Base-by-base conservation (phyloP, 179 eudicot species). In the Pouteria campechiana region DNA sequence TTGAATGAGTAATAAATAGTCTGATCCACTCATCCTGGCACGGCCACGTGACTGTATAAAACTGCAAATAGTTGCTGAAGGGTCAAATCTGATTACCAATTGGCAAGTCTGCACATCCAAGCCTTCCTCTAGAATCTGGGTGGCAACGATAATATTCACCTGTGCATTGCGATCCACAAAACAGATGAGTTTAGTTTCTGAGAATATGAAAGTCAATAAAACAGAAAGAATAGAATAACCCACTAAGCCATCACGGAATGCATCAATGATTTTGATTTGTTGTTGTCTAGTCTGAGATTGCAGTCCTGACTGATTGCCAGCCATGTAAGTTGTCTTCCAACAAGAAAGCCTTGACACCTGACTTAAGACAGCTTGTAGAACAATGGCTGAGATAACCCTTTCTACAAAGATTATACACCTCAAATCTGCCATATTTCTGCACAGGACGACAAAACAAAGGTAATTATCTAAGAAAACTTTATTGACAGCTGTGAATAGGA, bases 21-120 rank as follows among this genome's bases (percentile, higher is more conserved):
- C 85, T 13, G 96, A 87, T 48, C 78, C 72, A 25, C 61, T 61
- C 85, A 71, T 80, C 25, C 96, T 72, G 47, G 99, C 99, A 51
- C 94, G 94, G 7, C 99, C 99, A 54, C 92, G 81, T n/a, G 99
- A 92, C 66, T 92, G 99, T 61, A 87, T 92, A 64, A 83, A 92
- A 60, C 99, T 87, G 58, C 94, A 83, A 46, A 87, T 71, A 24
- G 81, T 92, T 17, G 70, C 58, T 12, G 94, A 78, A 5, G 65
- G 94, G 63, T 92, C 96, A 49, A 87, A 83, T 45, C 93, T 74
- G 23, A 92, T 66, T 30, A 92, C 96, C 46, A 92, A 71, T 50
- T 92, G 87, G 75, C 96, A 92, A 41, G 83, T 80, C 58, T 87
- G 96, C 22, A 92, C 86, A 55, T 92, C 96, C 52, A 92, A 54